These are phyloP conservation scores for Calocybe cyanea DNA, from an alignment of 768 basidiomycete species.

Conservation along the genomic window DNA sequence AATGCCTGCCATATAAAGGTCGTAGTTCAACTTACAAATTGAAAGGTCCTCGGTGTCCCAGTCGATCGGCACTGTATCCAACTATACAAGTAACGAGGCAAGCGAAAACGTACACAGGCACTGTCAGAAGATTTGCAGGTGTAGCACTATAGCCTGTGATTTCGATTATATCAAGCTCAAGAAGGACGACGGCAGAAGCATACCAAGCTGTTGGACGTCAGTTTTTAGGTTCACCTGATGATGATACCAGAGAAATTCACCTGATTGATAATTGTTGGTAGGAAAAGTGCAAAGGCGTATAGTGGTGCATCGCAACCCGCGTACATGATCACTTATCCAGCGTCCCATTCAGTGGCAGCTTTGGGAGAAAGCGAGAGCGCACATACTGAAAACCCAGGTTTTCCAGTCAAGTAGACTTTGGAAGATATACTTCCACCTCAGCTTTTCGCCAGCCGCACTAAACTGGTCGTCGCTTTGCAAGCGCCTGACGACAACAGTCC, in stretches of 20 bases:
- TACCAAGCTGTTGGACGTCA: conserved; percentile 34
- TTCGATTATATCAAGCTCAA: conserved; percentile 1
- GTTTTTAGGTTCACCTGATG: not conserved
- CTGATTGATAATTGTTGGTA: conserved; percentile 74
- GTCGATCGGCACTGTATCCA: conserved; percentile 60
- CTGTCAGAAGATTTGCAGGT: conserved; percentile 70
- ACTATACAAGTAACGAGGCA: conserved; percentile 62
- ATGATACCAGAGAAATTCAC: conserved; percentile 28
- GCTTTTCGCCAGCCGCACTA: conserved; percentile 66
- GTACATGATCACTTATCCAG: conserved; percentile 48
- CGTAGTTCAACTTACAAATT: conserved; percentile 47
- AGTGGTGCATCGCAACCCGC: conserved; percentile 59
- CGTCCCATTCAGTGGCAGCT: not conserved
- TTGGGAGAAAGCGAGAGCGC: not conserved
- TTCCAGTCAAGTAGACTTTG: conserved; percentile 68
- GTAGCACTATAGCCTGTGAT: conserved; percentile 59
- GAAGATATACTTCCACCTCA: conserved; percentile 55
- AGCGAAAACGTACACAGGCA: conserved; percentile 72
- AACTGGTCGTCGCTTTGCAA: conserved; percentile 67
- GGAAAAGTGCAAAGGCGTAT: conserved; percentile 75
- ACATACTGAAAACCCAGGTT: conserved; percentile 57
- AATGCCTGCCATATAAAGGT: not conserved
- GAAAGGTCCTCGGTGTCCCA: conserved; percentile 55
- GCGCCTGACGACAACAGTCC: conserved; percentile 60
- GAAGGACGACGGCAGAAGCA: conserved; percentile 3